Conservation (phyloP, 768 basidiomycete species). For the Mycena olivaceomarginata region DNA sequence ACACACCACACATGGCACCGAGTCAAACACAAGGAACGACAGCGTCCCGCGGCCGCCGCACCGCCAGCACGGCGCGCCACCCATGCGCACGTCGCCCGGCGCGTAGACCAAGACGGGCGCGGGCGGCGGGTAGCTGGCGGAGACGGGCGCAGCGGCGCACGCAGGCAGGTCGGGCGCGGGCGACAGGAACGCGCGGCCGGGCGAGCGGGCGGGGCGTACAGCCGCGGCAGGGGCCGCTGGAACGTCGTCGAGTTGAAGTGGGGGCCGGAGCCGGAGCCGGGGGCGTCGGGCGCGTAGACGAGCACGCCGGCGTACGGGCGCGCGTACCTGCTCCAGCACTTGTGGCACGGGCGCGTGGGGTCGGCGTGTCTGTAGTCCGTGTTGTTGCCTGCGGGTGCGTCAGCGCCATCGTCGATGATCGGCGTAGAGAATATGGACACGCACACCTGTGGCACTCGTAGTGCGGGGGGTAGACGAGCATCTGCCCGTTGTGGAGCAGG, state of each 20-base stretch:
- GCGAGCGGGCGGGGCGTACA: constrained; percentile 28
- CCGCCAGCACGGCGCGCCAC: constrained; percentile 78
- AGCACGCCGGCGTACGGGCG: constrained; percentile 78
- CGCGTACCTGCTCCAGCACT: constrained; percentile 85
- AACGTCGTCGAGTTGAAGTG: constrained; percentile 47
- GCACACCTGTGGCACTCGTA: no score
- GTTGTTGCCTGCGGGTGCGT: constrained; percentile 73
- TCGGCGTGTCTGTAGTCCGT: constrained; percentile 84
- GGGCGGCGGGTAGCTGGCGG: background rate
- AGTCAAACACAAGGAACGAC: constrained; percentile 73
- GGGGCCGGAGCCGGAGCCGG: background rate
- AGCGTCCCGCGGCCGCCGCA: constrained; percentile 77
- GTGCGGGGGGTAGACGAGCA: no score
- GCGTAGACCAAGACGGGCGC: constrained; percentile 57
- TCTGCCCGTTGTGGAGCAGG: no score
- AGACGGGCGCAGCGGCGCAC: background rate
- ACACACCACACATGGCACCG: constrained; percentile 73
- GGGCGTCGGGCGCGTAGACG: constrained; percentile 66
- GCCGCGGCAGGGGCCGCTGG: constrained; percentile 60
- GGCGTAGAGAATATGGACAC: no score
- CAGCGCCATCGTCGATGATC: background rate
- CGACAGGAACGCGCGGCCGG: constrained; percentile 3
- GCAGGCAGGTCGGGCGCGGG: no score
- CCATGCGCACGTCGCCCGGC: constrained; percentile 83
- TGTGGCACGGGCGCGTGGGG: constrained; percentile 79